Evolutionary conservation across 805 yeast genomes (phyloP).

Genomic region (Kluyveromyces lactis): DNA sequence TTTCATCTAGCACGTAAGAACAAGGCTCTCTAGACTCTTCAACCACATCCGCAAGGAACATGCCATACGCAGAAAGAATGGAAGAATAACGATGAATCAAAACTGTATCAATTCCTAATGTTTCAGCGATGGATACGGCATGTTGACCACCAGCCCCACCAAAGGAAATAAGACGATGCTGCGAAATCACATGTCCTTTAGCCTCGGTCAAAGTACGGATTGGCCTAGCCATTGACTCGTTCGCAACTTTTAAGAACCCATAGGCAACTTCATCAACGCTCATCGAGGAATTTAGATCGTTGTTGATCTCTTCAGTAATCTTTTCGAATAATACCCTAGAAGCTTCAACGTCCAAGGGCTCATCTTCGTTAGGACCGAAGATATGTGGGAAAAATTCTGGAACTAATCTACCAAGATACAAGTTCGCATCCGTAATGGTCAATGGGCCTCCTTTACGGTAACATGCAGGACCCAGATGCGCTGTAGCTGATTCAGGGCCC

Average conservation of each 20-base stretch:
- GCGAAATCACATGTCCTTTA: conserved; percentile 31
- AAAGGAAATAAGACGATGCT: conserved; percentile 33
- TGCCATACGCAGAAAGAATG: conserved; percentile 36
- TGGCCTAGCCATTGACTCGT: conserved; percentile 35
- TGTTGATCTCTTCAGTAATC: conserved; percentile 29
- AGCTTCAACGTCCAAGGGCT: conserved; percentile 27
- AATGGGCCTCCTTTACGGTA: conserved; percentile 37
- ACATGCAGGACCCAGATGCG: conserved; percentile 38
- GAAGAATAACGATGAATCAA: conserved; percentile 36
- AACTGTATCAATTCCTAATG: conserved; percentile 30
- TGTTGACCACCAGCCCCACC: conserved; percentile 41
- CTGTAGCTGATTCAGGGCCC: conserved; percentile 36
- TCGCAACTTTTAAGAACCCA: conserved; percentile 35
- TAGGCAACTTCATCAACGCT: conserved; percentile 33
- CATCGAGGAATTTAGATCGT: conserved; percentile 17
- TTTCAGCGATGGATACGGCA: conserved; percentile 30
- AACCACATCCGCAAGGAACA: conserved; percentile 28
- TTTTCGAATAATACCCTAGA: conserved; percentile 26
- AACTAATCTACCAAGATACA: conserved; percentile 31
- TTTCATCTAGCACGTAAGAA: conserved; percentile 1
- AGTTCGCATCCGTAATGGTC: conserved; percentile 35
- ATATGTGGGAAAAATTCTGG: conserved; percentile 33
- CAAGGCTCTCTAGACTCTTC: conserved; percentile 18
- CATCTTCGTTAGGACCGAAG: conserved; percentile 33
- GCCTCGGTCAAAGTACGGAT: conserved; percentile 35